These are phyloP conservation scores for Phytophthora cajani DNA, from an alignment of 352 stramenopile genomes.

Conservation along the genomic window DNA sequence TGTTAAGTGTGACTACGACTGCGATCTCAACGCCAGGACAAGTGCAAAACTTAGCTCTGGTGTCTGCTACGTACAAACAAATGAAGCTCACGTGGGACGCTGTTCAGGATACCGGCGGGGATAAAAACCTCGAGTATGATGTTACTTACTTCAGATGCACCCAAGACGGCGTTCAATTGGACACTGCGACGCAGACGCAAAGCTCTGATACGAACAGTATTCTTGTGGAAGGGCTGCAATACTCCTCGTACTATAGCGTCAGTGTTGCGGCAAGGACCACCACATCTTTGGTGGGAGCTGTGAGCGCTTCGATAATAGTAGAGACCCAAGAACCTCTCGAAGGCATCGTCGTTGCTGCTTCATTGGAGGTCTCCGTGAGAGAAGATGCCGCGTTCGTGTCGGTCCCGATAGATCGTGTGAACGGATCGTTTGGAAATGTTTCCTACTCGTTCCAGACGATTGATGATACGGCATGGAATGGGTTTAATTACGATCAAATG, in stretches of 20 bases:
- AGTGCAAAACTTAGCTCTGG: conserved; percentile 30
- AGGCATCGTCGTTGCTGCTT: conserved; percentile 40
- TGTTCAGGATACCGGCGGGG: conserved; percentile 54
- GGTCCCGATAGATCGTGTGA: conserved; percentile 49
- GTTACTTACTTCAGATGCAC: conserved; percentile 50
- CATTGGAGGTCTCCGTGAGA: conserved; percentile 21
- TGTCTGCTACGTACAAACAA: conserved; percentile 43
- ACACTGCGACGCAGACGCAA: conserved; percentile 5
- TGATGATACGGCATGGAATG: conserved; percentile 39
- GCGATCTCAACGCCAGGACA: conserved; percentile 46
- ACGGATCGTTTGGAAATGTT: conserved; percentile 57
- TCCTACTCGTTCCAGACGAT: conserved; percentile 45
- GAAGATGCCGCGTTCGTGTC: conserved; percentile 39
- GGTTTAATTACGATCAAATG: conserved; percentile 41
- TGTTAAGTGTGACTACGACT: conserved; percentile 36
- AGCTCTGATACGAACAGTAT: conserved; percentile 12
- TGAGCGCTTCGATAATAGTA: conserved; percentile 31
- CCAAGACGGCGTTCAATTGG: conserved; percentile 15
- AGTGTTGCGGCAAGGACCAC: conserved; percentile 40
- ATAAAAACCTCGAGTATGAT: conserved; percentile 47
- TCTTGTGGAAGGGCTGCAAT: conserved; percentile 32
- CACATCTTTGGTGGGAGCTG: conserved; percentile 37
- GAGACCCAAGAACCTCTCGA: conserved; percentile 41
- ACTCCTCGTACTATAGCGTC: conserved; percentile 50
- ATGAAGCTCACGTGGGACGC: conserved; percentile 47